These are phyloP conservation scores for Chlorophyllum brunneum DNA, from an alignment of 768 basidiomycete genomes.

Conservation along the genomic window DNA sequence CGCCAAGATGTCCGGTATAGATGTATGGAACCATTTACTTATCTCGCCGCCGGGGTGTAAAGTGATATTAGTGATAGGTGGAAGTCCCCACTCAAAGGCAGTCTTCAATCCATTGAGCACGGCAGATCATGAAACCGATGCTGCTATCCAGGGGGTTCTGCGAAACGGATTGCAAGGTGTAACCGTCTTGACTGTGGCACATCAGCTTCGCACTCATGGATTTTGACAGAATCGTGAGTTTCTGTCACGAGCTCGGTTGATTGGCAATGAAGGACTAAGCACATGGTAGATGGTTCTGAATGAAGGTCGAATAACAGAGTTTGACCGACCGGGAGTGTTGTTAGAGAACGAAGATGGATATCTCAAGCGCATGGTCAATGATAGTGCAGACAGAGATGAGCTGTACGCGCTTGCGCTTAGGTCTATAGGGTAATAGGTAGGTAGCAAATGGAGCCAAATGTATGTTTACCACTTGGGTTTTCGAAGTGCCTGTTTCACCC, in stretches of 20 bases:
- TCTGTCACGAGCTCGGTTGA: constrained; percentile 14
- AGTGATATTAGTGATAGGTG: constrained; percentile 50
- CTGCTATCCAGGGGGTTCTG: constrained; percentile 67
- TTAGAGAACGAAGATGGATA: constrained; percentile 37
- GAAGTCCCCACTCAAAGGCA: background rate
- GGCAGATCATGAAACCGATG: constrained; percentile 58
- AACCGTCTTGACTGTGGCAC: constrained; percentile 66
- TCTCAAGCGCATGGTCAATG: constrained; percentile 38
- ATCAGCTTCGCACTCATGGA: constrained; percentile 70
- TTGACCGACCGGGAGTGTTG: constrained; percentile 45
- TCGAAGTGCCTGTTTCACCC: constrained; percentile 56
- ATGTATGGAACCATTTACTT: too few relatives aligned
- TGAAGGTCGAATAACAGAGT: constrained; percentile 55
- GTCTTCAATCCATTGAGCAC: background rate
- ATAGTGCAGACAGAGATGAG: constrained; percentile 36
- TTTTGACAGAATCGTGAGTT: constrained; percentile 49
- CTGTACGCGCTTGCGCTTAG: constrained; percentile 33
- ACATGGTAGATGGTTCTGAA: constrained; percentile 46
- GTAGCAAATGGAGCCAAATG: background rate
- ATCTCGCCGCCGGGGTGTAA: too few relatives aligned
- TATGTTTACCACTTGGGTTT: constrained; percentile 62
- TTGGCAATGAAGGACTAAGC: background rate
- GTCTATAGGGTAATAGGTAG: background rate
- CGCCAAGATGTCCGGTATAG: too few relatives aligned
- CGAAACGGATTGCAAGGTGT: constrained; percentile 61